Evolutionary conservation across 1,284 basidiomycete species (phyloP).

Genomic region (Thecaphora frezii): DNA sequence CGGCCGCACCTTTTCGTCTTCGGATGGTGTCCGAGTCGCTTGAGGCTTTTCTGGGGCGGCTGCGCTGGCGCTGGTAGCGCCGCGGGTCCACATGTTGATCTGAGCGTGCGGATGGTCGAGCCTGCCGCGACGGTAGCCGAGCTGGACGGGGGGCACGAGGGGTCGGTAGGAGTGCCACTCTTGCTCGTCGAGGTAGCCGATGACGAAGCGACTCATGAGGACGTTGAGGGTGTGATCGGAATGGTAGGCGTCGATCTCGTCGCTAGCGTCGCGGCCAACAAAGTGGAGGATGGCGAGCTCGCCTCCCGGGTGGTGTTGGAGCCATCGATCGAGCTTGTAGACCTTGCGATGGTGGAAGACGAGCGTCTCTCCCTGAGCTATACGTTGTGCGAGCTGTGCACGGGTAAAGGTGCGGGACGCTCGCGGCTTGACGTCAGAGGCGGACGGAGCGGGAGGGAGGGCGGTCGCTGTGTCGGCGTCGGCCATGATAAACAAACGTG

Average conservation of each 20-base stretch:
- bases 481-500: too few relatives aligned
- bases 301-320: conserved; percentile 84
- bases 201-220: conserved; percentile 70
- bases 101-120: conserved; percentile 56
- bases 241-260: conserved; percentile 94
- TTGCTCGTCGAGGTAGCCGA: conserved; percentile 71
- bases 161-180: conserved; percentile 69
- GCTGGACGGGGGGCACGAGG: conserved; percentile 83
- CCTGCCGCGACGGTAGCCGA: conserved; percentile 64
- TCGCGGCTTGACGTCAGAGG: too few relatives aligned
- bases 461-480: too few relatives aligned
- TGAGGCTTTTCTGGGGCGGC: too few relatives aligned
- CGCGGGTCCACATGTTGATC: conserved; percentile 36
- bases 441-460: too few relatives aligned
- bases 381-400: conserved; percentile 43
- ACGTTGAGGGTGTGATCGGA: conserved; percentile 67
- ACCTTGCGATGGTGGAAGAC: conserved; percentile 77
- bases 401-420: conserved; percentile 35
- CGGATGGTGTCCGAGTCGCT: too few relatives aligned
- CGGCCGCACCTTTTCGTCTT: conserved; percentile 5
- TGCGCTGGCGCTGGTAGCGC: too few relatives aligned
- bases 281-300: conserved; percentile 88
- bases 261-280: conserved; percentile 88
- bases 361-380: conserved; percentile 65
- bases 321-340: conserved; percentile 81